Conservation (phyloP, 1,284 basidiomycete genomes). For the Tilletiopsis washingtonensis region DNA sequence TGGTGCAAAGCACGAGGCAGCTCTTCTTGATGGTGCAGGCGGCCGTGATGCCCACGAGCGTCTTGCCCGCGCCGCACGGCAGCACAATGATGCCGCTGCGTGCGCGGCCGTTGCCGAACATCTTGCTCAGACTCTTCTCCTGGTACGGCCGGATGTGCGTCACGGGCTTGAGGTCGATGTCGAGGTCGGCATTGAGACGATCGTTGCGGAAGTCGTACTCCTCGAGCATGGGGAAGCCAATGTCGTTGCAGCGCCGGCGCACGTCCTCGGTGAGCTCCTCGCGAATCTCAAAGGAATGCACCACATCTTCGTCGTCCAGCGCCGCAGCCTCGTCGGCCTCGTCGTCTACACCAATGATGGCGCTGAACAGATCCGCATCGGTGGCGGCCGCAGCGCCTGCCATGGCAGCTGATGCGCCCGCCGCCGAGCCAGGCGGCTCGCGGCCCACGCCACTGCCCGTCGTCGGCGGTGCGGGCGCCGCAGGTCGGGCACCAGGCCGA, state of each 20-base stretch:
- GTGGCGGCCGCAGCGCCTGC: constrained; percentile 13
- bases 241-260: constrained; percentile 45
- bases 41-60: constrained; percentile 95
- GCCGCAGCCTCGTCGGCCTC: constrained; percentile 36
- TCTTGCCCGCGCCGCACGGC: constrained; percentile 97
- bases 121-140: constrained; percentile 46
- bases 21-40: constrained; percentile 99
- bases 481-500: neutral
- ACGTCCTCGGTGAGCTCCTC: constrained; percentile 45
- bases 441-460: constrained; percentile 9
- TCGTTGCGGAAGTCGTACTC: constrained; percentile 48
- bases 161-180: constrained; percentile 45
- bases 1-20: constrained; percentile 82
- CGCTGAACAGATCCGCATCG: constrained; percentile 43
- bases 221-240: constrained; percentile 46
- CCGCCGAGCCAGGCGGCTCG: constrained; percentile 5
- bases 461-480: neutral
- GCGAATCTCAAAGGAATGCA: constrained; percentile 45
- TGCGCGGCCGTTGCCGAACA: constrained; percentile 47
- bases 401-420: constrained; percentile 4
- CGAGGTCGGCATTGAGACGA: constrained; percentile 42
- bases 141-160: constrained; percentile 47
- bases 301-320: constrained; percentile 39
- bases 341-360: constrained; percentile 46
- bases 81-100: constrained; percentile 92